Conservation (phyloP, 768 basidiomycete species). For the Serendipita sp. region DNA sequence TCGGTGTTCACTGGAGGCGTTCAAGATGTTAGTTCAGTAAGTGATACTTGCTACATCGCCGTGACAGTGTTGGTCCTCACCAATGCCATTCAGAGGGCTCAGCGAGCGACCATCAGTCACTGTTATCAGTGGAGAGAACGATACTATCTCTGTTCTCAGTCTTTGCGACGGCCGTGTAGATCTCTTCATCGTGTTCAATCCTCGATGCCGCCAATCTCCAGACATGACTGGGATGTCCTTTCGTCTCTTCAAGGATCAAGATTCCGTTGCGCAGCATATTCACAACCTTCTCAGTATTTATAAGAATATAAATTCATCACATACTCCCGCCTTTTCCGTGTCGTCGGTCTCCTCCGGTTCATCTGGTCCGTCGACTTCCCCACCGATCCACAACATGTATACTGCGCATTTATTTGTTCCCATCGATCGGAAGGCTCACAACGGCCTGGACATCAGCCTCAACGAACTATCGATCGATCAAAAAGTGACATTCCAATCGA, state of each 20-base stretch:
- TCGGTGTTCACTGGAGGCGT: too few species aligned
- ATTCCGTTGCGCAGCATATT: background rate
- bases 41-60: too few species aligned
- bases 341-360: too few species aligned
- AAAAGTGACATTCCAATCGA: too few species aligned
- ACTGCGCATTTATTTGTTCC: background rate
- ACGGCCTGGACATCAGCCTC: too few species aligned
- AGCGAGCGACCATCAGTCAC: background rate
- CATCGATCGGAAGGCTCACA: too few species aligned
- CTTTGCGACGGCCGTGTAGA: background rate
- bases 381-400: background rate
- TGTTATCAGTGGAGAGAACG: background rate
- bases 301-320: background rate
- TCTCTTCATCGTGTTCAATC: background rate
- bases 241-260: background rate
- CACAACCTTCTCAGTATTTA: background rate
- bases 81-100: too few species aligned
- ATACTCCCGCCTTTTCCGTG: too few species aligned
- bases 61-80: too few species aligned
- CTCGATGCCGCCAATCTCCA: background rate
- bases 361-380: background rate
- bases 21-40: too few species aligned
- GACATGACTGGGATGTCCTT: background rate
- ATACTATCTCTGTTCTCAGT: background rate
- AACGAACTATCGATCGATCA: too few species aligned